These are phyloP conservation scores for Paramecium tetraurelia DNA, from an alignment of 73 alveolate species.

Conservation along the genomic window DNA sequence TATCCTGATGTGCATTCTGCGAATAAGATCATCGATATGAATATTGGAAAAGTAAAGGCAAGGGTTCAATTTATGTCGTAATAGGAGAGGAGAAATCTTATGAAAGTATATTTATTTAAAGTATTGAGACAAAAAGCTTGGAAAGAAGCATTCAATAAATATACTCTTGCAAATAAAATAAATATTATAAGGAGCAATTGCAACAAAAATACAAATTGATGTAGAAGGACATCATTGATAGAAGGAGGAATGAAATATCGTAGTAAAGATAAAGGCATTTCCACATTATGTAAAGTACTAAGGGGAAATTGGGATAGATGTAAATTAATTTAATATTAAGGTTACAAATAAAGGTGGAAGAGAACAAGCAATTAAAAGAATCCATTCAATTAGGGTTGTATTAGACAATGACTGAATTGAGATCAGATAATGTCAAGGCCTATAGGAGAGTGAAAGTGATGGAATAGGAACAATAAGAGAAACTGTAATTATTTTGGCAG, in stretches of 20 bases:
- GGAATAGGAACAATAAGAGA: neutral
- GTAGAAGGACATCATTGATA: neutral
- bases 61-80: neutral
- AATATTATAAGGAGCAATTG: neutral
- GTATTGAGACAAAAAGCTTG: conserved; percentile 28
- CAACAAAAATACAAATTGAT: neutral
- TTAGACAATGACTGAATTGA: neutral
- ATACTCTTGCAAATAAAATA: neutral
- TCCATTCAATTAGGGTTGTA: neutral
- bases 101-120: neutral
- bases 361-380: neutral
- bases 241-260: neutral
- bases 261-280: neutral
- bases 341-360: neutral
- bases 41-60: neutral
- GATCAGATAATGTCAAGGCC: neutral
- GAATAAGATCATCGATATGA: neutral
- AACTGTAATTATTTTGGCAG: neutral
- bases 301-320: neutral
- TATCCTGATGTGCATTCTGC: conserved; percentile 13
- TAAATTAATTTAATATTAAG: neutral
- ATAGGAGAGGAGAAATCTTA: neutral
- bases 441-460: neutral
- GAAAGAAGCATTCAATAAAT: neutral
- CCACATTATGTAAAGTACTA: neutral